Conservation (phyloP, 768 basidiomycete species). For the Russula compacta region DNA sequence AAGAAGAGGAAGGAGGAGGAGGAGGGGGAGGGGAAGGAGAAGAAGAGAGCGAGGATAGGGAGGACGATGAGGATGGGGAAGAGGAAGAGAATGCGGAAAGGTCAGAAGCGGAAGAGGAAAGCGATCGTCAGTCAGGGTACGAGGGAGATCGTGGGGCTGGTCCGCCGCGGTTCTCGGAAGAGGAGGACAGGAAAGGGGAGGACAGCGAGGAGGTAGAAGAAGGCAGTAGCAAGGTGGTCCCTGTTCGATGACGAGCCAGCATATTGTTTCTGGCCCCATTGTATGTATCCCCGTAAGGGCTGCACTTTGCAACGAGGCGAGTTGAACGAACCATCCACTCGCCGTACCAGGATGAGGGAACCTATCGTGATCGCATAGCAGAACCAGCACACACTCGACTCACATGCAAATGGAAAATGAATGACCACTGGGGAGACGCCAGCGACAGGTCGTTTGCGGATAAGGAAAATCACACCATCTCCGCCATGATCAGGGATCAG, state of each 20-base stretch:
- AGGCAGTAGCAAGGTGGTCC: background rate
- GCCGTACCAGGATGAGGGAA: too few species aligned
- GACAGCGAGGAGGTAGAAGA: conserved; percentile 2
- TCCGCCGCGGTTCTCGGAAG: background rate
- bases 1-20: conserved; percentile 28
- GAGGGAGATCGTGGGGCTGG: conserved; percentile 21
- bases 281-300: background rate
- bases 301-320: background rate
- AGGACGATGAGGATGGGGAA: conserved; percentile 7
- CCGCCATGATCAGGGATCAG: background rate
- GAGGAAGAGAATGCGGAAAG: conserved; percentile 18
- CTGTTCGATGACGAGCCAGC: background rate
- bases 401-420: background rate
- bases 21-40: conserved; percentile 22
- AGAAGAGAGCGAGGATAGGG: background rate
- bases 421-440: background rate
- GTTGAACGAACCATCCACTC: background rate
- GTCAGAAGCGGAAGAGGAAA: conserved; percentile 18
- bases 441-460: background rate
- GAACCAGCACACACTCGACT: background rate
- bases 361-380: background rate
- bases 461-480: background rate
- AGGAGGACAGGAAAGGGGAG: background rate
- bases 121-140: conserved; percentile 26
- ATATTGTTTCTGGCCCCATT: background rate